phyloP scores from a whole-genome alignment of 2,329 filamentous ascomycete genomes.

The Monilinia aucupariae region DNA sequence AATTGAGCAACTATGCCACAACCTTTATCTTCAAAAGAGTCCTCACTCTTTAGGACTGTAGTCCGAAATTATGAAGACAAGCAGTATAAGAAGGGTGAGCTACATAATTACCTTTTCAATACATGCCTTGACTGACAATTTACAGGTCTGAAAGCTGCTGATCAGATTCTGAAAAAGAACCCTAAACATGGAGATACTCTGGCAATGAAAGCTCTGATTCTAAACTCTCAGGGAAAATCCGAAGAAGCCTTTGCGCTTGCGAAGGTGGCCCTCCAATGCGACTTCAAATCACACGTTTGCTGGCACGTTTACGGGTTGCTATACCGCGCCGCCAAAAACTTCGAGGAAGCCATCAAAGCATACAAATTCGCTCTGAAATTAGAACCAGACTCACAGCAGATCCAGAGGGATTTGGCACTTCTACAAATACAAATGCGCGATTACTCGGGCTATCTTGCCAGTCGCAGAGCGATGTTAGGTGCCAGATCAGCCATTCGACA shows the following conservation, averaged over 20 bases:
- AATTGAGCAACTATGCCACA: slow-evolving; percentile 55
- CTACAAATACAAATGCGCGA: slow-evolving; percentile 96
- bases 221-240: slow-evolving; percentile 85
- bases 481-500: slow-evolving; percentile 74
- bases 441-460: slow-evolving; percentile 88
- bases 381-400: slow-evolving; percentile 91
- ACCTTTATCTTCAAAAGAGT: slow-evolving; percentile 78
- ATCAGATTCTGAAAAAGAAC: slow-evolving; percentile 92
- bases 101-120: slow-evolving; percentile 12
- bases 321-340: slow-evolving; percentile 92
- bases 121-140: slow-evolving; percentile 24
- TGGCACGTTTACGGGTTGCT: slow-evolving; percentile 98
- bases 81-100: slow-evolving; percentile 81
- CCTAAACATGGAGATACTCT: slow-evolving; percentile 96
- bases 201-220: slow-evolving; percentile 97
- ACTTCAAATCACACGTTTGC: slow-evolving; percentile 99
- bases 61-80: slow-evolving; percentile 97
- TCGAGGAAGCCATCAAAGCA: slow-evolving; percentile 97
- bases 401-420: slow-evolving; percentile 86
- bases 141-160: slow-evolving; percentile 80
- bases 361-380: slow-evolving; percentile 93
- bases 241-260: slow-evolving; percentile 92
- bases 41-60: slow-evolving; percentile 86
- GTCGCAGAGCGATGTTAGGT: slow-evolving; percentile 80
- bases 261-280: slow-evolving; percentile 85